phyloP scores from a whole-genome alignment of 257 asterid species.

The Solanum peruvianum region DNA sequence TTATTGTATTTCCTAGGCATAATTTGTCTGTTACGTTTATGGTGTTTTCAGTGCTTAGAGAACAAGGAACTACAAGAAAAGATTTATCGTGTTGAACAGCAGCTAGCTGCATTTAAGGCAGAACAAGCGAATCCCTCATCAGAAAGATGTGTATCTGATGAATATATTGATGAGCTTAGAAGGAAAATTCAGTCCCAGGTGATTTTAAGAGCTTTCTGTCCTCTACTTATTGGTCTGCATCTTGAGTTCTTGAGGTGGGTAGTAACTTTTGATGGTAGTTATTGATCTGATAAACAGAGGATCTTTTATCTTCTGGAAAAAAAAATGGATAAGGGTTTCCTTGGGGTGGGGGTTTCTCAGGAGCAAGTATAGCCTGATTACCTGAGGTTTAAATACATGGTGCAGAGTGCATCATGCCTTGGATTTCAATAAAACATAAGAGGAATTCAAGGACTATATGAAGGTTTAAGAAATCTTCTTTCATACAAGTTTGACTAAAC shows the following conservation, averaged over 20 bases:
- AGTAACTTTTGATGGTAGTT: background rate
- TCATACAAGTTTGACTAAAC: background rate
- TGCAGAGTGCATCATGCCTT: background rate
- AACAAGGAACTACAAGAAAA: slow-evolving; percentile 60
- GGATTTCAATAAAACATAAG: background rate
- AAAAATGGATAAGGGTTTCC: background rate
- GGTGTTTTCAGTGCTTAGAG: slow-evolving; percentile 50
- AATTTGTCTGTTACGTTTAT: background rate
- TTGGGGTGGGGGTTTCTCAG: background rate
- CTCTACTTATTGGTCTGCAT: background rate
- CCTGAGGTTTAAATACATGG: background rate
- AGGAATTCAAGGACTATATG: background rate
- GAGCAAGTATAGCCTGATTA: background rate
- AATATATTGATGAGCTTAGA: slow-evolving; percentile 50
- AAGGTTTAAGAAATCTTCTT: background rate
- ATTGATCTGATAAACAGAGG: background rate
- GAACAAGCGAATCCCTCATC: slow-evolving; percentile 26
- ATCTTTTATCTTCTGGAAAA: background rate
- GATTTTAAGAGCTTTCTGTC: background rate
- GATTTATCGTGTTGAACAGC: slow-evolving; percentile 50
- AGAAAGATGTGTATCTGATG: slow-evolving; percentile 43
- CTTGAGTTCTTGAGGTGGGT: background rate
- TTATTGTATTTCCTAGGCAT: background rate
- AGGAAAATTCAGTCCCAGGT: slow-evolving; percentile 79
- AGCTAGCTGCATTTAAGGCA: slow-evolving; percentile 38